Base-by-base conservation (phyloP, 768 basidiomycete species). In the Auricularia auricula-judae region DNA sequence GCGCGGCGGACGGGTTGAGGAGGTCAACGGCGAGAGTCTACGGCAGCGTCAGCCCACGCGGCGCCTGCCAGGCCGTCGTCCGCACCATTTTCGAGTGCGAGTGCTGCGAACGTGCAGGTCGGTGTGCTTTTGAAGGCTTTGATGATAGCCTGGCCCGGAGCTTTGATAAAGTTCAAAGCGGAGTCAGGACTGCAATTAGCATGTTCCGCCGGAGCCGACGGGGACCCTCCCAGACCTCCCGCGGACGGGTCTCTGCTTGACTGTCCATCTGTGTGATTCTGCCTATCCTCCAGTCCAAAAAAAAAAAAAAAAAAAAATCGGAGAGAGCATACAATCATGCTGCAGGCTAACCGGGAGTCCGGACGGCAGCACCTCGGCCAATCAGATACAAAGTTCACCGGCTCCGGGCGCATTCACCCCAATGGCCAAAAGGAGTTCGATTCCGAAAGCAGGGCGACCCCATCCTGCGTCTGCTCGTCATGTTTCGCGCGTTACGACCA, bases 1-100 rank as follows among this genome's bases (percentile, higher is more conserved):
- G 78, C 76, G 93, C 91, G 70, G 84, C 78, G 66, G 93, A 89
- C 71, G 93, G 96, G 87, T 98, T 91, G 77, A 98, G 88, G 77
- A 99, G 89, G 80, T 99, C 97, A 76, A 97, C 77, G 77, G 93
- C 93, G 81, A 98, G 93, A 85, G 92, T 84, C 95, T 96, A 66
- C 36, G 64, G 56, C 29, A 56, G 47, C 47, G 47, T 51, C 47
- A 51, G 47, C 14, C 11, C 21, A 8, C 11, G 21, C 18, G 5
- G 47, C 47, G 47, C 10, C 21, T 8, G 47, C 11, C 14, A 5
- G 47, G 47, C 5, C 47, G 47, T 16, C 47, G 47, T 5, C 11
- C 65, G 47, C 36, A 62, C 65, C 65, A 65, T 65, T 47, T 65
- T 34, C 16, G 23, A 3, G 53, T 21, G 43, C 18, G 43, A 42